A percentile compares a stretch with the other conserved stretches of the same genome.
Evolutionary conservation across 768 basidiomycete species (phyloP).

Genomic region (Leucosporidium creatinivorum): DNA sequence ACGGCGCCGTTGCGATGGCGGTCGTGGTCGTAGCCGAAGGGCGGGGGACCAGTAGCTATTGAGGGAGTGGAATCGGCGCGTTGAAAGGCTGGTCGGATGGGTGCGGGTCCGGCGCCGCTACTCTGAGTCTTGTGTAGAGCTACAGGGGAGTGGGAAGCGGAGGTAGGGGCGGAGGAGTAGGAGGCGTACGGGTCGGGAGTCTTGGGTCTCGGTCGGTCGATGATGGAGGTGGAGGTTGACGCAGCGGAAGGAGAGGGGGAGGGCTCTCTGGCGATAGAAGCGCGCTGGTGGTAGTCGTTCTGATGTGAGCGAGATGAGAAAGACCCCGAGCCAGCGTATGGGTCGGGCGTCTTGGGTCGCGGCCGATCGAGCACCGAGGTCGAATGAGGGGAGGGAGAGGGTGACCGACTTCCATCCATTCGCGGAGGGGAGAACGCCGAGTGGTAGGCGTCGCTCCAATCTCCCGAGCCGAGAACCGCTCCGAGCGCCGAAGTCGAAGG

Average conservation of each 20-base stretch:
- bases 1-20: not conserved
- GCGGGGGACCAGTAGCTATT: not conserved
- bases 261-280: not conserved
- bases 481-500: not conserved
- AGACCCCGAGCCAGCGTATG: not conserved
- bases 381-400: not conserved
- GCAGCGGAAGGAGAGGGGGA: not conserved
- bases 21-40: not conserved
- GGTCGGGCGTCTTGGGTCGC: slow-evolving; percentile 14
- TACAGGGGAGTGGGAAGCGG: not conserved
- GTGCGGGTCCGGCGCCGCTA: not conserved
- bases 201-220: slow-evolving; percentile 7
- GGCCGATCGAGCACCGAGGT: slow-evolving; percentile 14
- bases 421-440: not conserved
- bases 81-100: not conserved
- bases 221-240: not conserved
- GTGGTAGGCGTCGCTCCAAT: too few species aligned
- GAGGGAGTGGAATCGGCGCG: not conserved
- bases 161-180: not conserved
- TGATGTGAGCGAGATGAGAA: not conserved
- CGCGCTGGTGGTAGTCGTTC: not conserved
- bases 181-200: slow-evolving; percentile 7
- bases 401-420: too few species aligned
- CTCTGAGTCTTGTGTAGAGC: not conserved
- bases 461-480: too few species aligned